Evolutionary conservation across 257 asterid species (phyloP).

Genomic region (Primulina tabacum): DNA sequence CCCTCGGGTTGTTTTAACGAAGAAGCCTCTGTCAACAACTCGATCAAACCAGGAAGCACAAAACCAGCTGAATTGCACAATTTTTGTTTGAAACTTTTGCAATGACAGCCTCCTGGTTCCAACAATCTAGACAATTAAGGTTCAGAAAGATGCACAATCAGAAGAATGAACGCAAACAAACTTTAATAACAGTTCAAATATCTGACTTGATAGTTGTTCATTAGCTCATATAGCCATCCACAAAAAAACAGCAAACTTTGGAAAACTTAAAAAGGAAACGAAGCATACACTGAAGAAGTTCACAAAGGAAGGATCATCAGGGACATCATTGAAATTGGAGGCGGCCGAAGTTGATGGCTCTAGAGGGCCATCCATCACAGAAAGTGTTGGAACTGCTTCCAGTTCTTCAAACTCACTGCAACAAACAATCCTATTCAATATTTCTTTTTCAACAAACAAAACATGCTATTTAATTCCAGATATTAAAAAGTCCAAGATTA

Average conservation of each 20-base stretch:
- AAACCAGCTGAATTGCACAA: slow-evolving; percentile 19
- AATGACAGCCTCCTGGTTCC: neutral
- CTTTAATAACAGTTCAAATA: slow-evolving; percentile 12
- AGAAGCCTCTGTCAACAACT: slow-evolving; percentile 9
- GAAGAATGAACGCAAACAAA: neutral
- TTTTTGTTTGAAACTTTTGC: slow-evolving; percentile 8
- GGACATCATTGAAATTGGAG: slow-evolving; percentile 47
- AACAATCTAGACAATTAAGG: slow-evolving; percentile 1
- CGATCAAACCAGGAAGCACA: slow-evolving; percentile 1
- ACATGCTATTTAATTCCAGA: neutral
- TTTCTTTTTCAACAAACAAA: neutral
- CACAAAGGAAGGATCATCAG: slow-evolving; percentile 78
- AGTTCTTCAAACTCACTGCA: slow-evolving; percentile 87
- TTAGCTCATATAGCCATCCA: slow-evolving; percentile 5
- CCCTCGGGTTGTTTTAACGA: neutral
- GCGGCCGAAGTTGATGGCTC: slow-evolving; percentile 65
- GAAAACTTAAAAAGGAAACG: slow-evolving; percentile 5
- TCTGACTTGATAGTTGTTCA: slow-evolving; percentile 13
- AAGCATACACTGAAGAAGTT: slow-evolving; percentile 81
- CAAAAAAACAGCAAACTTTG: neutral
- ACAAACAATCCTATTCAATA: neutral
- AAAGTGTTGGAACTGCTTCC: slow-evolving; percentile 87
- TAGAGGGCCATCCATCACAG: slow-evolving; percentile 82
- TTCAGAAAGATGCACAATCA: neutral
- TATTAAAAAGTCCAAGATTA: neutral